phyloP scores from a whole-genome alignment of 768 basidiomycete species.

The Boletus coccyginus region DNA sequence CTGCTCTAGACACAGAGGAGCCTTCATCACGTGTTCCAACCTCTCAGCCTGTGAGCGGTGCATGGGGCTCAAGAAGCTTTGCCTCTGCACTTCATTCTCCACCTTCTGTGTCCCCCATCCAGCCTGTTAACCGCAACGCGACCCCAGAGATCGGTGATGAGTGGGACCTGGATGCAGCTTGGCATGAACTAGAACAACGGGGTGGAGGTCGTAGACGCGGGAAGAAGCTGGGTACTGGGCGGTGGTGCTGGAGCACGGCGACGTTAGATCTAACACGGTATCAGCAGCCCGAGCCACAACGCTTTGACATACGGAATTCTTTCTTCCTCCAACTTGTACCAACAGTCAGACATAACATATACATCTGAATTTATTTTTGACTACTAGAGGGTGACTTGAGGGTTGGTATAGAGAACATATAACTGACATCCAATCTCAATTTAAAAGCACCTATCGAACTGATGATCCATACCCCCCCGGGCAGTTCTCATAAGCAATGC shows the following conservation, averaged over 20 bases:
- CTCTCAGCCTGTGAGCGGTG: conserved; percentile 42
- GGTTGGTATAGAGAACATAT: neutral
- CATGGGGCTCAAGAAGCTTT: conserved; percentile 80
- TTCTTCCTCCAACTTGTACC: conserved; percentile 6
- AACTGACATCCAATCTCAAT: neutral
- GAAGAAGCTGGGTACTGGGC: conserved; percentile 65
- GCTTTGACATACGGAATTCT: neutral
- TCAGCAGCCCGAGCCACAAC: neutral
- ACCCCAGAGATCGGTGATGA: conserved; percentile 48
- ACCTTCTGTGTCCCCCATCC: conserved; percentile 46
- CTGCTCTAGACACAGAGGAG: conserved; percentile 15
- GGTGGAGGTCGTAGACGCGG: conserved; percentile 54
- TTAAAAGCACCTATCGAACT: conserved; percentile 39
- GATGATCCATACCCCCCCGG: conserved; percentile 64
- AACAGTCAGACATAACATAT: conserved; percentile 5
- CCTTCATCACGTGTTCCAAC: conserved; percentile 1
- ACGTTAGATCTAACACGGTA: conserved; percentile 23
- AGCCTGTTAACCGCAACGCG: conserved; percentile 25
- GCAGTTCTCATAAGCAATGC: conserved; percentile 61
- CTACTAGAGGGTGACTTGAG: neutral
- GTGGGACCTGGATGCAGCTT: conserved; percentile 76
- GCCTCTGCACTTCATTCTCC: conserved; percentile 69
- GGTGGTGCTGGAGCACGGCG: conserved; percentile 57
- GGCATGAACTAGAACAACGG: conserved; percentile 77
- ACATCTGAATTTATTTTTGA: neutral